Evolutionary conservation across 768 basidiomycete genomes (phyloP).

Genomic region (Jaapia argillacea): DNA sequence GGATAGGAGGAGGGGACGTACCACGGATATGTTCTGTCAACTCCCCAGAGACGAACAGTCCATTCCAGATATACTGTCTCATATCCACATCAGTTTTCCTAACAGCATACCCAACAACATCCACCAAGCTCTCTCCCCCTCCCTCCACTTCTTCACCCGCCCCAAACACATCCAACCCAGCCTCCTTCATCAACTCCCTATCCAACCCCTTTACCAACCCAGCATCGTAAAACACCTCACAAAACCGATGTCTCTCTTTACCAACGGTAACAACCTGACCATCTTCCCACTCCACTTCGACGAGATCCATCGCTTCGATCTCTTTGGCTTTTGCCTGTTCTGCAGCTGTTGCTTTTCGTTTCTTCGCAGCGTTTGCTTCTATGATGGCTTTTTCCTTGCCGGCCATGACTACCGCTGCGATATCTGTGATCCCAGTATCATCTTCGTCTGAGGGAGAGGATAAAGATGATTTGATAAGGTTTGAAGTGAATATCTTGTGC

Average conservation of each 20-base stretch:
- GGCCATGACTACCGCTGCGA: slow-evolving; percentile 82
- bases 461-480: slow-evolving; percentile 37
- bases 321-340: slow-evolving; percentile 75
- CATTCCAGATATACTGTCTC: slow-evolving; percentile 67
- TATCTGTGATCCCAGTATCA: slow-evolving; percentile 83
- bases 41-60: slow-evolving; percentile 74
- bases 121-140: slow-evolving; percentile 36
- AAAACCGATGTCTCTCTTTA: slow-evolving; percentile 83
- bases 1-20: slow-evolving; percentile 17
- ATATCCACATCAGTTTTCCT: slow-evolving; percentile 50
- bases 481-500: slow-evolving; percentile 50
- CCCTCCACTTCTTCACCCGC: slow-evolving; percentile 13
- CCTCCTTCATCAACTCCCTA: neutral
- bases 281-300: slow-evolving; percentile 31
- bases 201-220: slow-evolving; percentile 34
- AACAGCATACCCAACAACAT: slow-evolving; percentile 57
- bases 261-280: slow-evolving; percentile 49
- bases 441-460: slow-evolving; percentile 53
- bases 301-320: slow-evolving; percentile 78
- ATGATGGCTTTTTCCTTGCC: slow-evolving; percentile 89
- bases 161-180: slow-evolving; percentile 6
- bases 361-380: slow-evolving; percentile 67
- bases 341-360: slow-evolving; percentile 67
- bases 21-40: slow-evolving; percentile 65
- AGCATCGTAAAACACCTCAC: slow-evolving; percentile 83